phyloP scores from a whole-genome alignment of 208 protist genomes.

The Novymonas esmeraldas region DNA sequence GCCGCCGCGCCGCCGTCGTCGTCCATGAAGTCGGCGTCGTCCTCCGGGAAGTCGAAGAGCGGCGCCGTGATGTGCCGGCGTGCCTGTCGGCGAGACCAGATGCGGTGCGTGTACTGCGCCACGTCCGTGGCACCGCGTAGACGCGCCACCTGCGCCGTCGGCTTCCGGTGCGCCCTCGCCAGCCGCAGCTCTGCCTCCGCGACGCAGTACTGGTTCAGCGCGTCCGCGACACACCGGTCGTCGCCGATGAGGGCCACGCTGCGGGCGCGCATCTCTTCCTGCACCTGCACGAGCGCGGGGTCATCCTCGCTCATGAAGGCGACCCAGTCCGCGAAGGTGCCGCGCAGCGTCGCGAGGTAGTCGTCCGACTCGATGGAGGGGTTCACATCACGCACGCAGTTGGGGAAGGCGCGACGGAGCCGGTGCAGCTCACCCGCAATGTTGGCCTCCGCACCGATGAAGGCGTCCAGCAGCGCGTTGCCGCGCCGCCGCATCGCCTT shows the following conservation, averaged over 20 bases:
- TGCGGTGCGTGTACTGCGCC: constrained; percentile 46
- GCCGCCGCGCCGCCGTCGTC: constrained; percentile 4
- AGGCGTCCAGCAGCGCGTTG: constrained; percentile 32
- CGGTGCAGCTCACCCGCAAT: constrained; percentile 34
- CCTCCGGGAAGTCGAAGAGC: constrained; percentile 28
- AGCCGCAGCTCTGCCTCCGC: constrained; percentile 52
- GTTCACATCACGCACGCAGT: constrained; percentile 69
- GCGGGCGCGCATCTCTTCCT: constrained; percentile 50
- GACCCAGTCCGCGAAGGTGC: constrained; percentile 50
- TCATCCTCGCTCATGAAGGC: constrained; percentile 30
- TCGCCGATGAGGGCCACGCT: constrained; percentile 54
- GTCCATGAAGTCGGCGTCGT: constrained; percentile 24
- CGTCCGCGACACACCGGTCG: constrained; percentile 51
- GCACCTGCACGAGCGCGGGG: constrained; percentile 25
- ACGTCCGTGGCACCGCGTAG: constrained; percentile 35
- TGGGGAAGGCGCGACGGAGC: constrained; percentile 55
- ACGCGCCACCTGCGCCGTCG: constrained; percentile 18
- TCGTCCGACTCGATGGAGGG: constrained; percentile 56
- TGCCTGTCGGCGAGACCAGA: constrained; percentile 47
- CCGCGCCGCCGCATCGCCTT: constrained; percentile 37
- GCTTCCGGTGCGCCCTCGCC: constrained; percentile 26
- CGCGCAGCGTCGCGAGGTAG: constrained; percentile 47
- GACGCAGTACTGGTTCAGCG: constrained; percentile 44
- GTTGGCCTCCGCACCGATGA: constrained; percentile 36
- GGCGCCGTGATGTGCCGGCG: constrained; percentile 35